phyloP scores from a whole-genome alignment of 495 filamentous ascomycete genomes.

The Aspergillus indologenus region DNA sequence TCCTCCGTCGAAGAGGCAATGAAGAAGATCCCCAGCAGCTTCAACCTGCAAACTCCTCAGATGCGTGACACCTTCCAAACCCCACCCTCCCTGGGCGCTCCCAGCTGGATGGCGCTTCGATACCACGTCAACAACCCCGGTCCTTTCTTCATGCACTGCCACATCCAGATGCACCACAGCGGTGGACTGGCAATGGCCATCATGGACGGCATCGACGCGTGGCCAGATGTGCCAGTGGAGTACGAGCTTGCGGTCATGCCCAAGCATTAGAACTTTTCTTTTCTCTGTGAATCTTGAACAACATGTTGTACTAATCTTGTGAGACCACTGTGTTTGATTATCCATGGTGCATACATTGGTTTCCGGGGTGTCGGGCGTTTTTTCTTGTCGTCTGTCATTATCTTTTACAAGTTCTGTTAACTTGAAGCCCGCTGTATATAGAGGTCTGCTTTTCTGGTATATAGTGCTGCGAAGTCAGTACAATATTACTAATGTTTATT shows the following conservation, averaged over 20 bases:
- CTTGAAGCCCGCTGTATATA: background rate
- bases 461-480: background rate
- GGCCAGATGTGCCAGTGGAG: slow-evolving; percentile 28
- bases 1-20: slow-evolving; percentile 41
- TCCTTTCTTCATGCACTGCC: slow-evolving; percentile 51
- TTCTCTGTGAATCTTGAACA: background rate
- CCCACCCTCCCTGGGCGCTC: slow-evolving; percentile 17
- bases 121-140: slow-evolving; percentile 53
- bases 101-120: slow-evolving; percentile 46
- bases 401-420: background rate
- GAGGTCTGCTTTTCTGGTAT: background rate
- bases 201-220: slow-evolving; percentile 49
- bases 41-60: slow-evolving; percentile 46
- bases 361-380: background rate
- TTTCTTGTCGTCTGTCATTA: background rate
- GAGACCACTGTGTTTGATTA: background rate
- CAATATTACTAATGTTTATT: background rate
- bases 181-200: slow-evolving; percentile 49
- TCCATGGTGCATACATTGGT: background rate
- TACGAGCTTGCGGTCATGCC: background rate
- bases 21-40: slow-evolving; percentile 34
- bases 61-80: slow-evolving; percentile 44
- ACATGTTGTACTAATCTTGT: background rate
- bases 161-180: slow-evolving; percentile 48
- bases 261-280: background rate